Evolutionary conservation across 2,329 filamentous ascomycete species (phyloP).

Genomic region (Alternaria triticimaculans): DNA sequence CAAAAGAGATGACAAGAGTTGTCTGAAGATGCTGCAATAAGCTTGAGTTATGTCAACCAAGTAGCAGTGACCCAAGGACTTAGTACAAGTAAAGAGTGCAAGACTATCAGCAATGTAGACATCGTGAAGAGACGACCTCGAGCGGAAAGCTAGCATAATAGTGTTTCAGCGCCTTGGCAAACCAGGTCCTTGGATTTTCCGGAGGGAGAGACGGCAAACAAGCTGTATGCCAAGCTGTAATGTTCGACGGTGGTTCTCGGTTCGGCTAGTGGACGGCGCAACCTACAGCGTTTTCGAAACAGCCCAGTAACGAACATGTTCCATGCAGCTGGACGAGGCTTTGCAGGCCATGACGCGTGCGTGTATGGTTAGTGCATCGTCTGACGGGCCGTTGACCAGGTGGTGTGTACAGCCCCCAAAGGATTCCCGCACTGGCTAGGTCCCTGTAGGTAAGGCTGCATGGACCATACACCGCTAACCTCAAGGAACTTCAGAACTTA

Average conservation of each 20-base stretch:
- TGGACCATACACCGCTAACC: slow-evolving; percentile 35
- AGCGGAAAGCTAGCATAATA: slow-evolving; percentile 11
- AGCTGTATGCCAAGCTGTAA: slow-evolving; percentile 9
- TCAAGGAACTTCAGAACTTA: slow-evolving; percentile 19
- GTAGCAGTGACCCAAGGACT: neutral
- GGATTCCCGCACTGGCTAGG: slow-evolving; percentile 19
- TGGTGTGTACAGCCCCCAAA: slow-evolving; percentile 25
- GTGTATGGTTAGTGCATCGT: slow-evolving; percentile 22
- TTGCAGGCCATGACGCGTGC: slow-evolving; percentile 25
- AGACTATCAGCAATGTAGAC: slow-evolving; percentile 3
- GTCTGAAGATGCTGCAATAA: neutral
- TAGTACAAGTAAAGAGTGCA: neutral
- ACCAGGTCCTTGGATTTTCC: slow-evolving; percentile 6
- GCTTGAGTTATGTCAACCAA: neutral
- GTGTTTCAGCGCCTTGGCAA: slow-evolving; percentile 10
- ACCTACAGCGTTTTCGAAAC: slow-evolving; percentile 21
- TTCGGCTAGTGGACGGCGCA: slow-evolving; percentile 17
- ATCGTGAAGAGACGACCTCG: slow-evolving; percentile 11
- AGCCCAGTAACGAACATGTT: slow-evolving; percentile 21
- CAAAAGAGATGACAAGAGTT: neutral
- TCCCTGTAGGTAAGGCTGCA: slow-evolving; percentile 37
- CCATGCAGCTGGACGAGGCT: slow-evolving; percentile 34
- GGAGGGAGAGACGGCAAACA: slow-evolving; percentile 9
- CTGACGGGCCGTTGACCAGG: slow-evolving; percentile 23
- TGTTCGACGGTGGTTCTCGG: slow-evolving; percentile 15